phyloP scores from a whole-genome alignment of 139 green algal genomes.

The Tetradesmus obliquus region DNA sequence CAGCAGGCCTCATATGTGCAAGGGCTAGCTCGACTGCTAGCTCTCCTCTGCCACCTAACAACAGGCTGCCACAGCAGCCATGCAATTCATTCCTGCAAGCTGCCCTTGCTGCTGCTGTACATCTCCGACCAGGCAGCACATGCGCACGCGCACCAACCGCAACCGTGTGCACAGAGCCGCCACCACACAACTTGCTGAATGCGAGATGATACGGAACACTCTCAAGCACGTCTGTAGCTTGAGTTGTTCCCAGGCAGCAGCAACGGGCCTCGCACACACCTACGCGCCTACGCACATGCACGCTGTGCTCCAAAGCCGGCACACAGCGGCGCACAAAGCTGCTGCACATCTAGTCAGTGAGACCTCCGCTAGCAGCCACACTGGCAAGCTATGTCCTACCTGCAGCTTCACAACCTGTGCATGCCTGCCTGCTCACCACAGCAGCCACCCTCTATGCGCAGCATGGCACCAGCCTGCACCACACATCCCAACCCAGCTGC shows the following conservation, averaged over 20 bases:
- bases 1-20: not conserved
- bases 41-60: not conserved
- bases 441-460: not conserved
- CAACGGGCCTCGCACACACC: not conserved
- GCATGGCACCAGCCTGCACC: not conserved
- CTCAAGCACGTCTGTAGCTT: not conserved
- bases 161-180: not conserved
- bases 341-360: not conserved
- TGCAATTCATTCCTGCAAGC: conserved; percentile 7
- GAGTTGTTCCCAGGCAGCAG: not conserved
- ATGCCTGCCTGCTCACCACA: not conserved
- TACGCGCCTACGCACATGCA: not conserved
- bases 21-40: not conserved
- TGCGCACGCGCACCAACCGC: not conserved
- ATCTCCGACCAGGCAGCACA: not conserved
- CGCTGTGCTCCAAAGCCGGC: not conserved
- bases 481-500: not conserved
- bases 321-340: not conserved
- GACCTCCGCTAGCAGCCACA: not conserved
- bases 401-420: not conserved
- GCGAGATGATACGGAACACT: too few relatives aligned
- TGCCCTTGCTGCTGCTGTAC: not conserved
- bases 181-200: too few relatives aligned
- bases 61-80: not conserved
- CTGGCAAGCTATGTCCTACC: not conserved